Base-by-base conservation (phyloP, 148 eudicot genomes). In the Diospyros kaki region DNA sequence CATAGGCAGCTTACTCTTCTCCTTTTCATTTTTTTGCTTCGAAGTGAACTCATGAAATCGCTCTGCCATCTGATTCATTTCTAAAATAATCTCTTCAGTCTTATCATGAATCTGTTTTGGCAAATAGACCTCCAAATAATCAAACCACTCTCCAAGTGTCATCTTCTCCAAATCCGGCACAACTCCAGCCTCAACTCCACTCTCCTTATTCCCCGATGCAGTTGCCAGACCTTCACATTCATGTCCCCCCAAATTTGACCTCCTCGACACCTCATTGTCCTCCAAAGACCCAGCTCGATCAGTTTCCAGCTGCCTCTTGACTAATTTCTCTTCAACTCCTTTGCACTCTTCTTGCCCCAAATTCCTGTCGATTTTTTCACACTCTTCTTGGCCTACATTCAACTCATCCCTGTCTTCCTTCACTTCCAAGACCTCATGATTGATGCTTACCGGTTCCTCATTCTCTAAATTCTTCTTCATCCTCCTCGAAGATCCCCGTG, bases 71-170 rank as follows among this genome's bases (percentile, higher is more conserved):
- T 82, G 81, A 66, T 65, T 77, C 96, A 92, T 85, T 55, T 76
- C 84, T 6, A 76, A 79, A 78, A 87, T 79, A 66, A 87, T 82
- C 75, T 86, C 77, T 73, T 92, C 92, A n/a, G 89, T 75, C 62
- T 58, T 86, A 59, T 75, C 81, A 72, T 73, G 46, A 60, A 94
- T 90, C 53, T 86, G 82, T 66, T 87, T 84, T 0, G 92, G 97
- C 78, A 90, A 76, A 80, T 74, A 81, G 70, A 74, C 84, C 69
- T 88, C 88, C 85, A 90, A 73, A 66, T 81, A 85, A 75, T 86
- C 87, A 73, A 90, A 89, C 91, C 93, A 92, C 48, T 90, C 90
- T 44, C 87, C 93, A 4, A 94, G 73, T 3, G 93, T 90, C 93
- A 89, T 85, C 75, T 86, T 92, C 66, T 82, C 88, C 69, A 89